Evolutionary conservation across 1,139 yeast species (phyloP), one percentile per base, ranked within the genome.

Genomic region (Torulaspora globosa): DNA sequence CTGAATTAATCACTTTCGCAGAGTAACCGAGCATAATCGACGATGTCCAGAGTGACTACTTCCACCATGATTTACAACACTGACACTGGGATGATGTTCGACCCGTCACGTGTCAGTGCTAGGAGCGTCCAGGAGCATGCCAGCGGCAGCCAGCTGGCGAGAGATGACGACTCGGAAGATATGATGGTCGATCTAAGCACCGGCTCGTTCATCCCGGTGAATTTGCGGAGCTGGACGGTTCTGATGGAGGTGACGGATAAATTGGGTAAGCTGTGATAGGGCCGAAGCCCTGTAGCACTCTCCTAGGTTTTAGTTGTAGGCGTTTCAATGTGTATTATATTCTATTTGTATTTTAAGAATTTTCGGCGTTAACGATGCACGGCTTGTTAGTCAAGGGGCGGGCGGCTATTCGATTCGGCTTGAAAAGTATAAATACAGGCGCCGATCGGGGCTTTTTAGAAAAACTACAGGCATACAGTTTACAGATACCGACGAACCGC

Each of bases 161-260:
- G 35, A 29, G 32, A 39, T 19, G 51, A 45, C 18, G 51, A 48
- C 28, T 41, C 48, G 2, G 65, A 62, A 16, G 65, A 61, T 41
- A 39, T 57, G 48, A 47, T 62, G 27, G 66, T 62, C n/a, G 66
- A 62, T 46, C 47, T 60, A 26, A 57, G 47, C 41, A 51, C 63
- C 1, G 65, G 64, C 6, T 54, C 61, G n/a, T 39, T 56, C 26
- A 52, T 52, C 28, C 54, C 64, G 3, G 58, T 56, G 43, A 55
- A 52, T 34, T 49, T 56, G 40, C 54, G 56, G 35, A 50, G 44
- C 42, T 58, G 60, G 57, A 45, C 43, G 16, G 42, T 56, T 27
- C 51, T 61, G 54, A 43, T 51, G 14, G 59, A 57, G 21, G 47
- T 61, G 8, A 48, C 57, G 14, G 57, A 59, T 16, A 51, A 56